A percentile compares a stretch with the other conserved stretches of the same genome.
phyloP scores from a whole-genome alignment of 2,329 filamentous ascomycete genomes.

The Xylaria multiplex region DNA sequence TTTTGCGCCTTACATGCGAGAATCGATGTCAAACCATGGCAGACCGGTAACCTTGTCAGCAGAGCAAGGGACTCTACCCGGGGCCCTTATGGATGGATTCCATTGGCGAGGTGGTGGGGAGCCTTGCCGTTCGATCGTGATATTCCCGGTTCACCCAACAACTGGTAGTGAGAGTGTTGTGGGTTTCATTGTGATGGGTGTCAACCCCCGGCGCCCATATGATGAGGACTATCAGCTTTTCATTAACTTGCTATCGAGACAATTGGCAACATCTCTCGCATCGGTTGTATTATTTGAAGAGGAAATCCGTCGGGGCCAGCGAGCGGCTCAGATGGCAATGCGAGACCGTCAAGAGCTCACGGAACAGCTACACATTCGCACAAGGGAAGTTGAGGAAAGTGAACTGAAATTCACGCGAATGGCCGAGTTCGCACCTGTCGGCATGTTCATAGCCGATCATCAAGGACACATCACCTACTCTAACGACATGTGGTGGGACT shows the following conservation, averaged over 20 bases:
- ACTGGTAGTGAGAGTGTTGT: constrained; percentile 75
- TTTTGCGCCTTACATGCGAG: constrained; percentile 79
- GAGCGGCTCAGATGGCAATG: constrained; percentile 77
- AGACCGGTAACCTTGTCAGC: constrained; percentile 74
- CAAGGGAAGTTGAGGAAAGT: constrained; percentile 70
- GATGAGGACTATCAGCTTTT: constrained; percentile 85
- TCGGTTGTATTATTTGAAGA: constrained; percentile 86
- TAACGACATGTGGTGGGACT: constrained; percentile 82
- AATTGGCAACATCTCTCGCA: constrained; percentile 81
- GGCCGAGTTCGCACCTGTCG: constrained; percentile 85
- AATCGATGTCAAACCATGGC: constrained; percentile 74
- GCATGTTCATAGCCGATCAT: constrained; percentile 84
- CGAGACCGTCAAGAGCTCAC: constrained; percentile 81
- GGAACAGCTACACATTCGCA: constrained; percentile 74
- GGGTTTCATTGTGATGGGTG: constrained; percentile 81
- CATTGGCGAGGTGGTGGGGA: constrained; percentile 77
- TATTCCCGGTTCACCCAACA: constrained; percentile 82
- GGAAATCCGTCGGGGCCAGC: constrained; percentile 79
- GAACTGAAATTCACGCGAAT: constrained; percentile 85
- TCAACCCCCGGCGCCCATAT: constrained; percentile 81
- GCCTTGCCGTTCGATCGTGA: constrained; percentile 74
- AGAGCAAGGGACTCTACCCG: constrained; percentile 73
- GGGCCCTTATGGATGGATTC: constrained; percentile 71
- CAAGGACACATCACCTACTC: constrained; percentile 78
- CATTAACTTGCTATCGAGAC: constrained; percentile 76